Evolutionary conservation across 768 basidiomycete species (phyloP).

Genomic region (Phaeolepiota aurea): DNA sequence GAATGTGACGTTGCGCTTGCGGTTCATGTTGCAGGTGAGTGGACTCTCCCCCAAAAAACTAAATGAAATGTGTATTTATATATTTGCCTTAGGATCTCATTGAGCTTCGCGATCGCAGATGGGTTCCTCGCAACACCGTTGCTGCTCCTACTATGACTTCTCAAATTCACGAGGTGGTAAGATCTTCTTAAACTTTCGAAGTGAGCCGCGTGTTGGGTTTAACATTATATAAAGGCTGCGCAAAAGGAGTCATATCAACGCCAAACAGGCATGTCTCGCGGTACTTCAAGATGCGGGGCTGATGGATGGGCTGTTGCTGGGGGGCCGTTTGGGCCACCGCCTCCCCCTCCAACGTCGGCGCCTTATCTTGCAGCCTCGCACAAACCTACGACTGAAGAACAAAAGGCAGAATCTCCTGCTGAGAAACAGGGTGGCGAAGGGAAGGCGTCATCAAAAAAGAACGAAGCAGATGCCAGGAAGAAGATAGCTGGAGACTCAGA

Average conservation of each 20-base stretch:
- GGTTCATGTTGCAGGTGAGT: conserved; percentile 90
- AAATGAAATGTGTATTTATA: neutral
- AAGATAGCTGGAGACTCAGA: conserved; percentile 77
- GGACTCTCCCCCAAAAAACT: conserved; percentile 1
- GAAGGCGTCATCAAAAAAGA: conserved; percentile 43
- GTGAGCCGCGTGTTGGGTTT: conserved; percentile 17
- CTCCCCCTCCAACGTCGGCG: conserved; percentile 61
- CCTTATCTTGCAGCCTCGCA: conserved; percentile 71
- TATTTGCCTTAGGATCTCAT: conserved; percentile 64
- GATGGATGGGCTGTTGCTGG: conserved; percentile 86
- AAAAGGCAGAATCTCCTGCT: conserved; percentile 32
- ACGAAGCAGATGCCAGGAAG: conserved; percentile 57
- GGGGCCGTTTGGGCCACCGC: conserved; percentile 30
- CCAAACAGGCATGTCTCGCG: conserved; percentile 76
- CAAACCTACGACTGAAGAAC: conserved; percentile 45
- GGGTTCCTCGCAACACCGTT: conserved; percentile 64
- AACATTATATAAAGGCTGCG: conserved; percentile 36
- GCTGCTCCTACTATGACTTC: conserved; percentile 85
- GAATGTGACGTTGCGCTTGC: conserved; percentile 80
- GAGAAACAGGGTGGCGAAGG: conserved; percentile 45
- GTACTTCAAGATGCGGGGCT: conserved; percentile 83
- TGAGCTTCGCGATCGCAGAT: conserved; percentile 78
- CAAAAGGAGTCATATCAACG: conserved; percentile 51
- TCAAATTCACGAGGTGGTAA: conserved; percentile 77
- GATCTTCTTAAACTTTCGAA: conserved; percentile 18